Evolutionary conservation across 2,329 filamentous ascomycete species (phyloP).

Genomic region (Fusarium scirpi): DNA sequence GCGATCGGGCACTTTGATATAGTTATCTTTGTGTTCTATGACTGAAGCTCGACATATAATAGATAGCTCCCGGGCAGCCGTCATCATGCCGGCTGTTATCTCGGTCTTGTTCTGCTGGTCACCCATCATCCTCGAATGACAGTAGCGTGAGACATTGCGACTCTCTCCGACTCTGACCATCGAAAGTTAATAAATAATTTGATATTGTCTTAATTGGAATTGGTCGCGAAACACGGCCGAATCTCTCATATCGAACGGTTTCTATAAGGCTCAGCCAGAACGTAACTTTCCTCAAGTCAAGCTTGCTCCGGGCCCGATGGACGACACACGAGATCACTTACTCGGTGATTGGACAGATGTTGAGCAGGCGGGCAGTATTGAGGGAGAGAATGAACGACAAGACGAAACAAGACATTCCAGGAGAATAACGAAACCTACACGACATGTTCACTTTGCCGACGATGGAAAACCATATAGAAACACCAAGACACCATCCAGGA

Average conservation of each 20-base stretch:
- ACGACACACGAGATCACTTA: constrained; percentile 29
- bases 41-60: constrained; percentile 31
- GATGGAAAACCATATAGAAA: constrained; percentile 11
- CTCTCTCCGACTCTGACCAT: neutral
- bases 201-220: neutral
- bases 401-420: neutral
- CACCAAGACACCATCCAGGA: neutral
- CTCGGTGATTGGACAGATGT: constrained; percentile 38
- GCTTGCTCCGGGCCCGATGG: neutral
- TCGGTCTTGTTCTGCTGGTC: neutral
- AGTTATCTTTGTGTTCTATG: constrained; percentile 13
- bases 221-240: neutral
- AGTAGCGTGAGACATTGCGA: neutral
- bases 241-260: neutral
- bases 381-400: neutral
- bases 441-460: constrained; percentile 19
- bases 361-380: constrained; percentile 12
- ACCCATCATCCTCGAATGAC: neutral
- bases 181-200: neutral
- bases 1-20: constrained; percentile 16
- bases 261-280: constrained; percentile 8
- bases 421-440: constrained; percentile 1
- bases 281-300: constrained; percentile 19
- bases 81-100: neutral
- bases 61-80: constrained; percentile 32